These are phyloP conservation scores for Mortierella sp. DNA, from an alignment of 371 early-diverging fungal genomes.

Conservation along the genomic window DNA sequence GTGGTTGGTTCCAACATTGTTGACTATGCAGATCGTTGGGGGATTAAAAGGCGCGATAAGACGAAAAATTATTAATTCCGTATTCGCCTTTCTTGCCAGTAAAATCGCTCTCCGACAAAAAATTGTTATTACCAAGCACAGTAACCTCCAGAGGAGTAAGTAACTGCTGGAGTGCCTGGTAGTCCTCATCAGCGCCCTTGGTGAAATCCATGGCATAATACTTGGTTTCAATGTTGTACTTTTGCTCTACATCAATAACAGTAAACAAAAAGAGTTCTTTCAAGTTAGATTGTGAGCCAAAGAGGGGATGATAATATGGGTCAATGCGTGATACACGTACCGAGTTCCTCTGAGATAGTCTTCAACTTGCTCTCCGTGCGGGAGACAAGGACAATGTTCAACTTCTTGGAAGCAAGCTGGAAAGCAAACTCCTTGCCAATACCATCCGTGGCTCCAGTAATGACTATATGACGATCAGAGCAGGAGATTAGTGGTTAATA, in stretches of 20 bases:
- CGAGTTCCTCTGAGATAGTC: constrained; percentile 77
- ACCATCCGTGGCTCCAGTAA: constrained; percentile 99
- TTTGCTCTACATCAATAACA: constrained; percentile 34
- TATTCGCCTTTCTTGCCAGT: constrained; percentile 15
- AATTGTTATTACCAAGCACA: constrained; percentile 68
- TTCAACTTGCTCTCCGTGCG: constrained; percentile 91
- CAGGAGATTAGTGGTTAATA: background rate
- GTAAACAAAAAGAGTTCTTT: background rate
- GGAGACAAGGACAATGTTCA: constrained; percentile 92
- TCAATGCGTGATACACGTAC: constrained; percentile 54
- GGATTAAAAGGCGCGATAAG: background rate
- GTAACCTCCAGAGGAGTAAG: constrained; percentile 72
- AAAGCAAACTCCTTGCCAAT: constrained; percentile 96
- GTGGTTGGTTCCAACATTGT: constrained; percentile 95
- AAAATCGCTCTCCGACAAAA: constrained; percentile 29
- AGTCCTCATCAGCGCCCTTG: constrained; percentile 73
- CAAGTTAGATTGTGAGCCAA: background rate
- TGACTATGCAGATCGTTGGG: constrained; percentile 68
- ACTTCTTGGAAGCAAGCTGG: constrained; percentile 87
- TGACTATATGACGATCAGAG: constrained; percentile 63
- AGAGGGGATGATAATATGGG: background rate
- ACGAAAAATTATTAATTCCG: constrained; percentile 24
- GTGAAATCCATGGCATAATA: constrained; percentile 89
- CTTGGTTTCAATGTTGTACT: constrained; percentile 78
- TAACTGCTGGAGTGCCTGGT: constrained; percentile 72